Evolutionary conservation across 495 filamentous ascomycete species (phyloP).

Genomic region (Sordaria brevicollis): DNA sequence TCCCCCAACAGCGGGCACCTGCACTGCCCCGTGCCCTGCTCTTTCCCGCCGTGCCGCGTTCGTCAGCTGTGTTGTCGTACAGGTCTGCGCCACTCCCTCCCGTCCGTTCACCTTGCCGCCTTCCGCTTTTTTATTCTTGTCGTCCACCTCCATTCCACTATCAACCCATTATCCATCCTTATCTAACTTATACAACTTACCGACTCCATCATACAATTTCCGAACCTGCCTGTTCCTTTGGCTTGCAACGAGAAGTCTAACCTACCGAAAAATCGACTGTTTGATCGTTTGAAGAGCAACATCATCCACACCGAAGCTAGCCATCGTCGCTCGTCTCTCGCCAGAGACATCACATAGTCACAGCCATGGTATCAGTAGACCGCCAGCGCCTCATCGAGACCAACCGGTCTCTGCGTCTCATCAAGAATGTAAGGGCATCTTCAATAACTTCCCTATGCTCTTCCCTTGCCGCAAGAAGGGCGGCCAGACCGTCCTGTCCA

Average conservation of each 20-base stretch:
- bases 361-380: constrained; percentile 31
- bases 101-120: neutral
- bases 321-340: neutral
- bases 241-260: neutral
- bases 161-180: neutral
- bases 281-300: neutral
- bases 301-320: neutral
- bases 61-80: neutral
- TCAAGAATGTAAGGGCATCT: constrained; percentile 58
- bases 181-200: neutral
- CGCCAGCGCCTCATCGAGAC: constrained; percentile 45
- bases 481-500: neutral
- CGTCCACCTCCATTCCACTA: neutral
- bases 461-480: neutral
- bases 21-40: neutral
- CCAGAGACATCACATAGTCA: neutral
- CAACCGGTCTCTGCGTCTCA: constrained; percentile 74
- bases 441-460: neutral
- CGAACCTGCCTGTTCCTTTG: neutral
- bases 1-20: neutral
- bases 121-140: neutral
- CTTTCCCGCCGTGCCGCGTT: neutral
- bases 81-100: neutral
- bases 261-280: neutral
- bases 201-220: neutral